Evolutionary conservation across 192 early-diverging fungal species (phyloP).

Genomic region (Martensiomyces pterosporus): DNA sequence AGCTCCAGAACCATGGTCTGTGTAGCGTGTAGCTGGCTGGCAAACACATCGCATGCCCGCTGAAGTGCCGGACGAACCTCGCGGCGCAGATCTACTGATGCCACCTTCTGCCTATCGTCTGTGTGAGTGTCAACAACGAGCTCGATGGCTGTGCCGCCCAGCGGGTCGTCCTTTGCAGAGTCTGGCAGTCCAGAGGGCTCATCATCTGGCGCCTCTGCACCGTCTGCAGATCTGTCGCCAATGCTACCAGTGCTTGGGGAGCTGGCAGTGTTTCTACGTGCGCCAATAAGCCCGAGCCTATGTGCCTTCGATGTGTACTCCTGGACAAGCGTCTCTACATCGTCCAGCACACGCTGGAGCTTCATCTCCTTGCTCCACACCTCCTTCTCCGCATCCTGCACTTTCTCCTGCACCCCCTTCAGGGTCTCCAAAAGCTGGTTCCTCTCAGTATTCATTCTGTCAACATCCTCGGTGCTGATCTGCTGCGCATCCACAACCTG

Average conservation of each 20-base stretch:
- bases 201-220: conserved; percentile 12
- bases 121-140: conserved; percentile 32
- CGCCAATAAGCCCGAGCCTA: conserved; percentile 43
- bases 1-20: conserved; percentile 35
- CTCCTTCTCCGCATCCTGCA: conserved; percentile 54
- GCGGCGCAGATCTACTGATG: conserved; percentile 45
- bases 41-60: conserved; percentile 41
- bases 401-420: conserved; percentile 49
- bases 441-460: conserved; percentile 74
- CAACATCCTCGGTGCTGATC: conserved; percentile 73
- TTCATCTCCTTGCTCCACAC: conserved; percentile 68
- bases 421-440: conserved; percentile 61
- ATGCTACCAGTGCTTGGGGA: no score
- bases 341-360: conserved; percentile 63
- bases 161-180: conserved; percentile 31
- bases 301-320: conserved; percentile 46
- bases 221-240: no score
- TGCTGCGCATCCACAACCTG: conserved; percentile 69
- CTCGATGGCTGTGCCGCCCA: conserved; percentile 40
- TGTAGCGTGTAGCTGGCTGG: conserved; percentile 43
- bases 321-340: conserved; percentile 47
- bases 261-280: conserved; percentile 4
- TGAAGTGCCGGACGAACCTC: conserved; percentile 43
- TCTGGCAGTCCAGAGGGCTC: conserved; percentile 4
- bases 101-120: conserved; percentile 32